Evolutionary conservation across 73 alveolate species (phyloP).

Genomic region (Paramecium sonneborni): DNA sequence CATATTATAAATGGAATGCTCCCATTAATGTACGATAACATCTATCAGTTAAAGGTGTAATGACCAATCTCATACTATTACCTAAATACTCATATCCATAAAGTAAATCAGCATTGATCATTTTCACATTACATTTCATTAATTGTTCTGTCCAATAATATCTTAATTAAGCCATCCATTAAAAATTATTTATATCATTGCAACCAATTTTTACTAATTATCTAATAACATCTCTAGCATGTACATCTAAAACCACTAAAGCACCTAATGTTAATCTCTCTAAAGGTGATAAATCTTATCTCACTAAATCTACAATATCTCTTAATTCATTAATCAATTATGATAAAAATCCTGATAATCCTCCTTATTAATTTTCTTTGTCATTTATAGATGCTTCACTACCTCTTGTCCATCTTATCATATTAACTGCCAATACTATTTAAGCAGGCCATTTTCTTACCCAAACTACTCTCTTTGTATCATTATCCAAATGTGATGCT

Average conservation of each 20-base stretch:
- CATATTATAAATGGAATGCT: constrained; percentile 98
- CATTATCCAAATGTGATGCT: constrained; percentile 78
- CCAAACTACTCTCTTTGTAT: constrained; percentile 93
- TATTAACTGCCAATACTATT: constrained; percentile 90
- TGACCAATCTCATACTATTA: constrained; percentile 94
- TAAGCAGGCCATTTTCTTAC: constrained; percentile 97
- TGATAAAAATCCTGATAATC: constrained; percentile 76
- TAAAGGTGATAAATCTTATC: constrained; percentile 95
- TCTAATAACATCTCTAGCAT: constrained; percentile 97
- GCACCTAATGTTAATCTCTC: constrained; percentile 98
- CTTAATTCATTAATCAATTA: constrained; percentile 82
- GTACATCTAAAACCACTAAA: constrained; percentile 98
- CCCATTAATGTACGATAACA: constrained; percentile 99
- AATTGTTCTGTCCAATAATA: constrained; percentile 95
- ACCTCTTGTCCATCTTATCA: constrained; percentile 89
- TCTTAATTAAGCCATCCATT: constrained; percentile 99
- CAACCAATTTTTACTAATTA: constrained; percentile 54
- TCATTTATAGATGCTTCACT: constrained; percentile 76
- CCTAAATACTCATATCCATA: constrained; percentile 98
- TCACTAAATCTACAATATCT: constrained; percentile 96
- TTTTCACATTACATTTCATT: constrained; percentile 48
- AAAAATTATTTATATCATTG: constrained; percentile 86
- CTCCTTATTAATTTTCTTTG: constrained; percentile 86
- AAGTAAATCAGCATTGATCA: constrained; percentile 59
- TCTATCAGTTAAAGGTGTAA: constrained; percentile 99